phyloP scores from a whole-genome alignment of 225 moss, liverwort and hornwort species.

The Rhytidiadelphus loreus region DNA sequence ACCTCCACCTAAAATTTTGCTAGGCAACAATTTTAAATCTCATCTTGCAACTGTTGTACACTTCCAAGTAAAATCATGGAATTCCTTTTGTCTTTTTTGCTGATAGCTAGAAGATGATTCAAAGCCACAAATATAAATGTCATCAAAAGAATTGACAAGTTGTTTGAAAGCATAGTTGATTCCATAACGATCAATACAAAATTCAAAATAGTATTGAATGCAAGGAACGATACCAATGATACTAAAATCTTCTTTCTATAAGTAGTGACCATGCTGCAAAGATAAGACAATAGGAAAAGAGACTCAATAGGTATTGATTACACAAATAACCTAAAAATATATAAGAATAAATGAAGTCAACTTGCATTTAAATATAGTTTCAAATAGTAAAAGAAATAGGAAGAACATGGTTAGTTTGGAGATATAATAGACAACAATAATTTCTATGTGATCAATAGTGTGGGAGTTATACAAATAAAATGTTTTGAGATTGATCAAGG shows the following conservation, averaged over 20 bases:
- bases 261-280: fast-evolving
- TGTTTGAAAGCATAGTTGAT: not conserved
- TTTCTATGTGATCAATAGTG: not conserved
- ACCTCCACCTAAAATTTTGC: too few species aligned
- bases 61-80: too few species aligned
- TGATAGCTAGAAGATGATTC: too few species aligned
- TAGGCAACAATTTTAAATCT: too few species aligned
- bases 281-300: not conserved
- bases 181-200: not conserved
- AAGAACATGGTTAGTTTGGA: fast-evolving
- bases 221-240: not conserved
- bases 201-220: not conserved
- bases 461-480: not conserved
- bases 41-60: too few species aligned
- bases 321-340: not conserved
- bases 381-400: too few species aligned
- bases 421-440: not conserved
- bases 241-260: too few species aligned
- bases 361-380: not conserved
- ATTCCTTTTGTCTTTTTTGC: too few species aligned
- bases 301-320: not conserved
- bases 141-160: not conserved
- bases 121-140: not conserved
- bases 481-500: fast-evolving
- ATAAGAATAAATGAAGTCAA: not conserved